These are phyloP conservation scores for Colletotrichum siamense DNA, from an alignment of 2,329 filamentous ascomycete genomes.

Conservation along the genomic window DNA sequence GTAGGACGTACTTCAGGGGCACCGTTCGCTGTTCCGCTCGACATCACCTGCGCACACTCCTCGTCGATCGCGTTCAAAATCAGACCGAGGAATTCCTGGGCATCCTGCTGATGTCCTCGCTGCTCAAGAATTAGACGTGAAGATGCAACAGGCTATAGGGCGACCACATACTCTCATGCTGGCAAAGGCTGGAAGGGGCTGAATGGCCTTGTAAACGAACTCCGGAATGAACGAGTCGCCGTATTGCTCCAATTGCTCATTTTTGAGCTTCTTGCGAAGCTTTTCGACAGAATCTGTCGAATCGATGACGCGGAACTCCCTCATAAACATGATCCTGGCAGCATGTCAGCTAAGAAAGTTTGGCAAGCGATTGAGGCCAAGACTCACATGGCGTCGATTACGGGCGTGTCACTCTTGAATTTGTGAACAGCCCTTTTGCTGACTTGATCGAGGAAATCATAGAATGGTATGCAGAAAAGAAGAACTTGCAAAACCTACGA, in stretches of 20 bases:
- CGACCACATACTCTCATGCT: conserved; percentile 78
- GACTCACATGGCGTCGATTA: conserved; percentile 91
- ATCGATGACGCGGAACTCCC: conserved; percentile 86
- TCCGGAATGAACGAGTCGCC: conserved; percentile 92
- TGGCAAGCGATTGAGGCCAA: neutral
- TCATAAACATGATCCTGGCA: conserved; percentile 89
- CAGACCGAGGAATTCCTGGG: conserved; percentile 95
- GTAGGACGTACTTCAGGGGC: conserved; percentile 28
- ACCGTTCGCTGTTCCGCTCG: conserved; percentile 21
- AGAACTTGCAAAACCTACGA: conserved; percentile 89
- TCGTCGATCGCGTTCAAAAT: conserved; percentile 91
- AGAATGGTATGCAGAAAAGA: conserved; percentile 92
- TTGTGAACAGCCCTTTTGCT: conserved; percentile 84
- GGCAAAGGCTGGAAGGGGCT: conserved; percentile 83
- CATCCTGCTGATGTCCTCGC: conserved; percentile 96
- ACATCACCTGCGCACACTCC: conserved; percentile 82
- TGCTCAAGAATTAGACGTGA: conserved; percentile 42
- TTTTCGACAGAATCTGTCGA: conserved; percentile 77
- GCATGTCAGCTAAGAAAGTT: neutral
- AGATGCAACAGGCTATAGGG: neutral
- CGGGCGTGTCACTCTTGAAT: conserved; percentile 93
- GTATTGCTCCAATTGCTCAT: conserved; percentile 84
- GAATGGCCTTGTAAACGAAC: conserved; percentile 93
- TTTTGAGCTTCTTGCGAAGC: conserved; percentile 76
- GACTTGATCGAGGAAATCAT: conserved; percentile 88